These are phyloP conservation scores for Ambrosiella beaveri DNA, from an alignment of 2,329 filamentous ascomycete species.

Conservation along the genomic window DNA sequence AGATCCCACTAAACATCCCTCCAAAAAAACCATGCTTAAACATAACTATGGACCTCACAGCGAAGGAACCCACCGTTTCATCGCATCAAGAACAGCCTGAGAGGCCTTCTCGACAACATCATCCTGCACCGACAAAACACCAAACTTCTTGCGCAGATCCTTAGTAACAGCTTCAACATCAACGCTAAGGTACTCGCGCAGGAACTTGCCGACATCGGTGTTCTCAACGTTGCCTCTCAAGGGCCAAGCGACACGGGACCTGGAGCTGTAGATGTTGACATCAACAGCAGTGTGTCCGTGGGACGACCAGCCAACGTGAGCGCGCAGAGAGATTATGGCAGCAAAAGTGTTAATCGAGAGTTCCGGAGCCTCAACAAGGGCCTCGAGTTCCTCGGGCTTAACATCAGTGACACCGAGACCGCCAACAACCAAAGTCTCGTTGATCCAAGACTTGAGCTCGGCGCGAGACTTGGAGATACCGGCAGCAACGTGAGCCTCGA, in stretches of 20 bases:
- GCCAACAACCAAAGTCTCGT: constrained; percentile 45
- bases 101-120: constrained; percentile 4
- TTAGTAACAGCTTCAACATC: constrained; percentile 63
- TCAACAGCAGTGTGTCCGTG: constrained; percentile 89
- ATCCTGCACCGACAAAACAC: constrained; percentile 1
- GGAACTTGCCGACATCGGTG: constrained; percentile 72
- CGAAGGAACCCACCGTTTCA: constrained; percentile 10
- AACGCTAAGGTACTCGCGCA: constrained; percentile 61
- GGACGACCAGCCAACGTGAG: constrained; percentile 84
- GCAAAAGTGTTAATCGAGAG: constrained; percentile 46
- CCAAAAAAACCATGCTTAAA: background rate
- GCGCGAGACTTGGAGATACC: constrained; percentile 18
- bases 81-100: constrained; percentile 10
- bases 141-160: constrained; percentile 44
- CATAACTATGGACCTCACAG: background rate
- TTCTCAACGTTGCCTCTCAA: constrained; percentile 86
- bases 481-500: constrained; percentile 40
- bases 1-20: background rate
- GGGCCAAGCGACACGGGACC: constrained; percentile 42
- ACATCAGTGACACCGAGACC: constrained; percentile 65
- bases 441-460: constrained; percentile 46
- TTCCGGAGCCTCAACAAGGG: constrained; percentile 41
- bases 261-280: constrained; percentile 86
- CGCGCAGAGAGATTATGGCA: constrained; percentile 71
- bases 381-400: constrained; percentile 50